Evolutionary conservation across 768 basidiomycete genomes (phyloP), one percentile per base, ranked within the genome.

Genomic region (Rhodotorula kratochvilovae): DNA sequence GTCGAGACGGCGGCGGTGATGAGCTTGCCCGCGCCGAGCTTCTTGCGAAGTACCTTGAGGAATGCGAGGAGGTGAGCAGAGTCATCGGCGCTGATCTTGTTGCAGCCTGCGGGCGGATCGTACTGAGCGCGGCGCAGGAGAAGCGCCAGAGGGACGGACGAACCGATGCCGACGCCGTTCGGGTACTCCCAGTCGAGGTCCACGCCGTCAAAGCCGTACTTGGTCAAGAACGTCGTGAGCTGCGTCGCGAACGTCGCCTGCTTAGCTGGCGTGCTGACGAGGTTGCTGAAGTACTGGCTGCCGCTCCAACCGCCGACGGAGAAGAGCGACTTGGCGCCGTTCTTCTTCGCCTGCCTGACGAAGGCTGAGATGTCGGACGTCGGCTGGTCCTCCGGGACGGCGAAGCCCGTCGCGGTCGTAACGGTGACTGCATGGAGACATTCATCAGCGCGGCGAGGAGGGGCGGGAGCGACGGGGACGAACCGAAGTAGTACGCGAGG

Each of bases 231-330:
- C 7, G 72, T 72, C 51, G 84, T 74, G 71, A 96, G 89, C 76
- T 87, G 90, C 31, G 78, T 74, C 55, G 84, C 87, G 68, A 96
- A 89, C 0, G 75, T 81, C 50, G 81, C 69, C 67, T 91, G 84
- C 72, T 78, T 84, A 25, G 80, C 70, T 1, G 81, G 65, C 7
- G 84, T 86, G 23, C 85, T 80, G 61, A 91, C 87, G 7, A 88
- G 88, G 1, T 82, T 73, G 1, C 92, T 94, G 80, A 96, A 96
- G 81, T 87, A 85, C 70, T 89, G 89, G 67, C 46, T 42, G 46
- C 92, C 95, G 10, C 86, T 86, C 95, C 95, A 97, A 23, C 95
- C 94, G 48, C 95, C 93, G 58, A 96, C 82, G 78, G 91, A 91
- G 65, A 94, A 84, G 80, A 91, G 88, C 68, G 90, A 88, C 66